Evolutionary conservation across 768 basidiomycete genomes (phyloP).

Genomic region (Macrolepiota albuminosa): DNA sequence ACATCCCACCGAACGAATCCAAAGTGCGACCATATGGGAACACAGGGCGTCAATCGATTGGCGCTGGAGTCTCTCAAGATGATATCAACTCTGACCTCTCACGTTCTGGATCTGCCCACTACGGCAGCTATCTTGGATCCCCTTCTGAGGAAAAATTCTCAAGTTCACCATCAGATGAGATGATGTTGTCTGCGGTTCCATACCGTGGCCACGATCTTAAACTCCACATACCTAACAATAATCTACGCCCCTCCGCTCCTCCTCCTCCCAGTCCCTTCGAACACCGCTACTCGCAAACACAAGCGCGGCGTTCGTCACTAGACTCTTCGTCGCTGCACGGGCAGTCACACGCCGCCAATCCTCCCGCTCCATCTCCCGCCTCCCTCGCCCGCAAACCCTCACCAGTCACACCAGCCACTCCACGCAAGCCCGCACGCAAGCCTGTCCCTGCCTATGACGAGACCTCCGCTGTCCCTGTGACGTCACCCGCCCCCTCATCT

Average conservation of each 20-base stretch:
- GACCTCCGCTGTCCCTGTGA: not conserved
- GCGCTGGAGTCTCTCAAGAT: slow-evolving; percentile 5
- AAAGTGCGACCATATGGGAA: slow-evolving; percentile 1
- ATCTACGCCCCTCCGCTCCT: not conserved
- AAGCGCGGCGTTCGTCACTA: slow-evolving; percentile 4
- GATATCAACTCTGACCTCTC: slow-evolving; percentile 10
- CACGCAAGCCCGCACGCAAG: slow-evolving; percentile 16
- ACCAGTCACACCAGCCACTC: not conserved
- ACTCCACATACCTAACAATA: not conserved
- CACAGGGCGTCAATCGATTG: not conserved
- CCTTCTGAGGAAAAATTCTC: slow-evolving; percentile 17
- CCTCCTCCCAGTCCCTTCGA: not conserved
- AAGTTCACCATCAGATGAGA: slow-evolving; percentile 10
- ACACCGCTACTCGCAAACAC: not conserved
- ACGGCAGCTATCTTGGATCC: slow-evolving; percentile 4
- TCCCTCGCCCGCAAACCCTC: not conserved
- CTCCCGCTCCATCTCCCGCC: slow-evolving; percentile 1
- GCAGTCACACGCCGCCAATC: slow-evolving; percentile 5
- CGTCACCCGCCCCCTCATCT: slow-evolving; percentile 2
- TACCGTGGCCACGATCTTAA: not conserved
- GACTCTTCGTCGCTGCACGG: slow-evolving; percentile 5
- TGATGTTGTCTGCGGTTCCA: slow-evolving; percentile 5
- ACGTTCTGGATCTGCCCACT: slow-evolving; percentile 7
- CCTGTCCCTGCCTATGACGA: slow-evolving; percentile 17
- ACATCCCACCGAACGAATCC: slow-evolving; percentile 3